Evolutionary conservation across 2,329 filamentous ascomycete genomes (phyloP), one percentile per base, ranked within the genome.

Genomic region (Lachnellula cervina): DNA sequence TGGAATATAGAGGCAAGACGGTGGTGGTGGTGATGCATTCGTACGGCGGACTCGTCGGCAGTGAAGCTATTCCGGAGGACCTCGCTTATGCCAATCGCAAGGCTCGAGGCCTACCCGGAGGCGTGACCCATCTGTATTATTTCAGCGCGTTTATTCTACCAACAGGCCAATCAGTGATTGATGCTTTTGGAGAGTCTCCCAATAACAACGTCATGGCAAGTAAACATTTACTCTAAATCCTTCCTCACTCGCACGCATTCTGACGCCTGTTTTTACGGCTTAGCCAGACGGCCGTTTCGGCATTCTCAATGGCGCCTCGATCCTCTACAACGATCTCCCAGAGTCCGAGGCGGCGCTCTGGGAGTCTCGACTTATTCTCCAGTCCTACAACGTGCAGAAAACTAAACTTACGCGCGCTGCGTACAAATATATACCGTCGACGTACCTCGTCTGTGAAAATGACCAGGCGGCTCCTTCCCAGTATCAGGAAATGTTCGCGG

Each of bases 381-480:
- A 76, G 48, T 70, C 68, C 25, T 58, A 73, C 7, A 67, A 67
- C 0, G 69, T 60, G 5, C 42, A 58, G 28, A 40, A 45, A 19
- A 56, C 49, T 5, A 45, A 25, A 19, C 21, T 46, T 4, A 50
- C 59, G 13, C 47, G 55, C 17, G 59, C 51, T 3, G 50, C 57
- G 16, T 56, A 43, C 11, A 51, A 38, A 13, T 51, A 56, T 34
- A 28, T 56, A 3, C 43, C 42, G 5, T 49, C 35, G n/a, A 56
- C 57, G 0, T 56, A 49, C 46, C 32, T 54, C 5, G 9, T 59
- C 6, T 55, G 54, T n/a, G 51, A 56, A 28, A 49, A 46, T 21
- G 54, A 59, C 37, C 19, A 51, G 21, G 54, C 47, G 49, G 37
- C 37, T 8, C 50, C 47, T 2, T 9, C 11, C 5, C 11, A 40